Conservation (phyloP, 352 stramenopile genomes). For the Globisporangium spiculum region DNA sequence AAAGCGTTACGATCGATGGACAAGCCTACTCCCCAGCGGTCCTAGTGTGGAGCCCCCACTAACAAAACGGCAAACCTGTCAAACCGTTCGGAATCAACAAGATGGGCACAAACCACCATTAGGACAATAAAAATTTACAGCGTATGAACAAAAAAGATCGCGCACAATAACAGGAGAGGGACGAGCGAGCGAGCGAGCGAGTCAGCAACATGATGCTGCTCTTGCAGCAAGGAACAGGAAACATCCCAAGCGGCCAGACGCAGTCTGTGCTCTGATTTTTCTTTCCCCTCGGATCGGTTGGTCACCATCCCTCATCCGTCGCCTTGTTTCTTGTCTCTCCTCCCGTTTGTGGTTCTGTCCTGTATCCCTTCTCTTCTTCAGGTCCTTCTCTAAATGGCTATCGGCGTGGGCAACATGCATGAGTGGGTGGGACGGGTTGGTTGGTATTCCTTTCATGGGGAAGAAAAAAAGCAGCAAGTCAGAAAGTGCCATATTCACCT, state of each 20-base stretch:
- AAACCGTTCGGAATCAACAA: background rate
- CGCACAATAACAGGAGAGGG: background rate
- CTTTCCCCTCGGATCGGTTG: background rate
- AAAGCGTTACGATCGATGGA: background rate
- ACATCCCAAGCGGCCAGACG: background rate
- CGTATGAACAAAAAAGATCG: background rate
- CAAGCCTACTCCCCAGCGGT: background rate
- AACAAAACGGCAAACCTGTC: background rate
- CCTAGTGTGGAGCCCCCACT: background rate
- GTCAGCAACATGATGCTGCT: background rate
- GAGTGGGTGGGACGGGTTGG: background rate
- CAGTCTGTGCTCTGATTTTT: background rate
- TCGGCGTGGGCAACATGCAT: background rate
- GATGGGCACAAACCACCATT: background rate
- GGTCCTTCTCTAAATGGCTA: background rate
- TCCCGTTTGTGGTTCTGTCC: background rate
- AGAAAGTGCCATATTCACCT: constrained; percentile 22
- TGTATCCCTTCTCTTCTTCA: background rate
- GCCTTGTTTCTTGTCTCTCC: background rate
- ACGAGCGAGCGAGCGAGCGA: background rate
- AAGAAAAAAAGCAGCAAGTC: constrained; percentile 2
- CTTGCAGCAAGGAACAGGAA: background rate
- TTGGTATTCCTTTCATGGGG: background rate
- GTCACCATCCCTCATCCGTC: background rate
- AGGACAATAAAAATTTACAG: background rate